Conservation (phyloP, 2,329 filamentous ascomycete species). For the Teratosphaeriaceae sp. region DNA sequence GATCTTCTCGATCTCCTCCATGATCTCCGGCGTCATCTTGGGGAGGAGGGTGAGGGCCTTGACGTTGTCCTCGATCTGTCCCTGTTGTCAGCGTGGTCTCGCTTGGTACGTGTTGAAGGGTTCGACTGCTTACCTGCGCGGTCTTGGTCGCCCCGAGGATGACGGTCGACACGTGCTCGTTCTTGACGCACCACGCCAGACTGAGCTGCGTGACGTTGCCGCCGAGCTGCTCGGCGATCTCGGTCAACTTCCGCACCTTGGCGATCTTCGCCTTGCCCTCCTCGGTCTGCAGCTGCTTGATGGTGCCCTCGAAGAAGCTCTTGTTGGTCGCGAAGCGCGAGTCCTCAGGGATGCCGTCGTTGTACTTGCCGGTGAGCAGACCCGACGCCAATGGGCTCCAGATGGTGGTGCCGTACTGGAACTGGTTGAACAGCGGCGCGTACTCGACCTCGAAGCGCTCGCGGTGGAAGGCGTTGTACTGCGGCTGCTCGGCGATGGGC, state of each 20-base stretch:
- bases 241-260: conserved; percentile 50
- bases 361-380: conserved; percentile 58
- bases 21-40: conserved; percentile 33
- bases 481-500: conserved; percentile 48
- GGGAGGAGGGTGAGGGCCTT: conserved; percentile 37
- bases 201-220: conserved; percentile 46
- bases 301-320: conserved; percentile 51
- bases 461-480: conserved; percentile 57
- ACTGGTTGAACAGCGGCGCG: conserved; percentile 50
- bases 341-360: conserved; percentile 54
- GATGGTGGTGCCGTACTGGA: conserved; percentile 51
- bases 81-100: conserved; percentile 13
- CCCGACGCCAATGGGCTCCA: conserved; percentile 52
- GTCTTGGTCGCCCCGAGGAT: conserved; percentile 49
- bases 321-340: conserved; percentile 55
- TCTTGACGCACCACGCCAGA: conserved; percentile 54
- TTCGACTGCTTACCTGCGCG: conserved; percentile 5
- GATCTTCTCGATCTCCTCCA: conserved; percentile 39
- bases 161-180: conserved; percentile 51
- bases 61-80: conserved; percentile 44
- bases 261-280: conserved; percentile 49
- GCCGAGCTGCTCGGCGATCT: conserved; percentile 44
- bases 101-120: background rate
- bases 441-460: conserved; percentile 57
- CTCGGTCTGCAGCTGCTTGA: conserved; percentile 44